These are phyloP conservation scores for Exophiala sideris DNA, from an alignment of 2,329 filamentous ascomycete species.

Conservation along the genomic window DNA sequence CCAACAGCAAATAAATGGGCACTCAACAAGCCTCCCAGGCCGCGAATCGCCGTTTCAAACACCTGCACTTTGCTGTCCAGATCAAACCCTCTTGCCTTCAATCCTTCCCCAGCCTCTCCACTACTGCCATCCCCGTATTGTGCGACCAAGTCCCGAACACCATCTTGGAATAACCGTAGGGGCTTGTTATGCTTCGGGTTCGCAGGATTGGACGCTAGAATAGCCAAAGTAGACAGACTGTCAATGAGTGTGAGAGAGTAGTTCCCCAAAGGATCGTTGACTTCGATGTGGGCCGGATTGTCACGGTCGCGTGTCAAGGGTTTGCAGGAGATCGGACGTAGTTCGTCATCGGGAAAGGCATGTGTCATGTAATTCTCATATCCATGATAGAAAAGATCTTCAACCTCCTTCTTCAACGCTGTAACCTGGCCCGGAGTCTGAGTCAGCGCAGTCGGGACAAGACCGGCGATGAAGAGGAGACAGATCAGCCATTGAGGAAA, in stretches of 20 bases:
- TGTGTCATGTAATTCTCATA: slow-evolving; percentile 91
- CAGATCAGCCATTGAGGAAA: slow-evolving; percentile 14
- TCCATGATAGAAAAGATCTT: slow-evolving; percentile 91
- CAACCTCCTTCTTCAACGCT: slow-evolving; percentile 42
- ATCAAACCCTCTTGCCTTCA: slow-evolving; percentile 78
- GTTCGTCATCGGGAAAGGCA: slow-evolving; percentile 93
- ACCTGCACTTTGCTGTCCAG: slow-evolving; percentile 97
- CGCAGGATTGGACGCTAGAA: slow-evolving; percentile 71
- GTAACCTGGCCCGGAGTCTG: slow-evolving; percentile 20
- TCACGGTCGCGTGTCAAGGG: slow-evolving; percentile 79
- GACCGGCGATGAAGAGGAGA: slow-evolving; percentile 15
- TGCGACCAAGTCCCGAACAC: slow-evolving; percentile 69
- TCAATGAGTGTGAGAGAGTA: slow-evolving; percentile 96
- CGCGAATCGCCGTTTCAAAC: slow-evolving; percentile 95
- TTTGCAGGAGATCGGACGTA: slow-evolving; percentile 79
- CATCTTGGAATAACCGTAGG: slow-evolving; percentile 72
- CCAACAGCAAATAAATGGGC: slow-evolving; percentile 91
- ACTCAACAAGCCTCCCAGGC: slow-evolving; percentile 83
- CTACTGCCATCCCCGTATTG: slow-evolving; percentile 82
- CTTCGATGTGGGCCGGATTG: slow-evolving; percentile 74
- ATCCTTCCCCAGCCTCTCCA: slow-evolving; percentile 66
- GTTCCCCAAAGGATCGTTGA: slow-evolving; percentile 95
- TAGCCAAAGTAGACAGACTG: slow-evolving; percentile 88
- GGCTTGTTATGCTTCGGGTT: slow-evolving; percentile 58
- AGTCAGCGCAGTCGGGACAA: slow-evolving; percentile 13